A percentile compares a stretch with the other conserved stretches of the same genome.
phyloP scores from a whole-genome alignment of 345 rosid species.

The Lumnitzera littorea region DNA sequence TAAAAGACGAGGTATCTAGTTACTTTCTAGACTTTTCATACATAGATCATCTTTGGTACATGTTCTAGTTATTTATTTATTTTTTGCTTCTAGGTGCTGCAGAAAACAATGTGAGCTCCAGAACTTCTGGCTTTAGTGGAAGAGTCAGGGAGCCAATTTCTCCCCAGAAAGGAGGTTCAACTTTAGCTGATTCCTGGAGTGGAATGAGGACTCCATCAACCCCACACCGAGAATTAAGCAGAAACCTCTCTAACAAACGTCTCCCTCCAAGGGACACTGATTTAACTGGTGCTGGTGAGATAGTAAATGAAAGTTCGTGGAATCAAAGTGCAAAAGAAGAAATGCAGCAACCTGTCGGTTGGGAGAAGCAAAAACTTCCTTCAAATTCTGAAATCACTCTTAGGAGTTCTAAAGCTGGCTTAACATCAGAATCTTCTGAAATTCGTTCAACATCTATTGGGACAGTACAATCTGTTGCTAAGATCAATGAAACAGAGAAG shows the following conservation, averaged over 20 bases:
- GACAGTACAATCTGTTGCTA: slow-evolving; percentile 30
- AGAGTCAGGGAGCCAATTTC: slow-evolving; percentile 76
- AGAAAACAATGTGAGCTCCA: slow-evolving; percentile 48
- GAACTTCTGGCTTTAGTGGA: slow-evolving; percentile 62
- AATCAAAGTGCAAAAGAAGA: slow-evolving; percentile 56
- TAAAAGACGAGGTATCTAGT: slow-evolving; percentile 54
- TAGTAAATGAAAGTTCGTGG: slow-evolving; percentile 43
- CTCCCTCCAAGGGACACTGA: slow-evolving; percentile 49
- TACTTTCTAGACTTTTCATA: neutral
- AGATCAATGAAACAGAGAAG: slow-evolving; percentile 73
- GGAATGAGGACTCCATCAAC: slow-evolving; percentile 54
- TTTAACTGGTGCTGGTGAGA: slow-evolving; percentile 42
- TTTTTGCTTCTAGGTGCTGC: slow-evolving; percentile 23
- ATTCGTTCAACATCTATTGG: slow-evolving; percentile 29
- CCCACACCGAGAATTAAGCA: slow-evolving; percentile 49
- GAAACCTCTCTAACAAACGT: slow-evolving; percentile 60
- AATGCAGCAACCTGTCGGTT: slow-evolving; percentile 31
- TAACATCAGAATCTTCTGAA: slow-evolving; percentile 40
- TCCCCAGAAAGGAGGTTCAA: slow-evolving; percentile 55
- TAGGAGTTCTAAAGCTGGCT: slow-evolving; percentile 26
- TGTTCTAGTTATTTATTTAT: slow-evolving; percentile 5
- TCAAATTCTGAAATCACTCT: slow-evolving; percentile 34
- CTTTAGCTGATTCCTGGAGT: slow-evolving; percentile 57
- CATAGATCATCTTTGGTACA: slow-evolving; percentile 4
- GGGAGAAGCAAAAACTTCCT: slow-evolving; percentile 51